phyloP scores from a whole-genome alignment of 805 yeast species.

The Pichia gijzeniarum region DNA sequence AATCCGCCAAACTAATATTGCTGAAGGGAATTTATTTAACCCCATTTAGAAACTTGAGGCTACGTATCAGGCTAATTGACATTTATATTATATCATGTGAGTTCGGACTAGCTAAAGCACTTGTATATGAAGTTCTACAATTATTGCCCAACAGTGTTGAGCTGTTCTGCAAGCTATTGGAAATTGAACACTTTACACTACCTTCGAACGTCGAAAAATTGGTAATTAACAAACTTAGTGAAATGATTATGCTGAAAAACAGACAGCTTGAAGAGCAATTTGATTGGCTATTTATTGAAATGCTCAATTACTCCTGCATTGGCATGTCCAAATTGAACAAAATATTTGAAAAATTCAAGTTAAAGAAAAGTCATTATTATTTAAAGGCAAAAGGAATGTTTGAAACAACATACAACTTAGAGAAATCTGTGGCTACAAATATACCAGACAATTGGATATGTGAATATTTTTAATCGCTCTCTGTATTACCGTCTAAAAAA shows the following conservation, averaged over 20 bases:
- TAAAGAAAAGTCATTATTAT: conserved; percentile 18
- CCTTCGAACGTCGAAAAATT: conserved; percentile 17
- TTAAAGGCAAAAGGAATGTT: conserved; percentile 24
- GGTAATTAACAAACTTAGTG: conserved; percentile 6
- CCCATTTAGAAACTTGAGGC: conserved; percentile 24
- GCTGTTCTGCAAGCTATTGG: conserved; percentile 36
- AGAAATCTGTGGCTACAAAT: conserved; percentile 1
- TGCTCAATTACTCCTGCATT: conserved; percentile 26
- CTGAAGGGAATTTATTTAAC: conserved; percentile 30
- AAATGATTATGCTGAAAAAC: conserved; percentile 1
- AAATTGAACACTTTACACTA: conserved; percentile 31
- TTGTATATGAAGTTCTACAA: conserved; percentile 21
- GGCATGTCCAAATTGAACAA: conserved; percentile 15
- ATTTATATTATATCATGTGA: conserved; percentile 36
- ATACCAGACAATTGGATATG: conserved; percentile 6
- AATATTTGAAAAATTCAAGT: conserved; percentile 23
- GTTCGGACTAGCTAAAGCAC: conserved; percentile 33
- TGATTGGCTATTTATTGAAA: conserved; percentile 32
- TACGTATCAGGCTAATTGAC: conserved; percentile 39
- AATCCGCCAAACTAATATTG: conserved; percentile 35
- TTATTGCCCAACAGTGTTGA: conserved; percentile 32
- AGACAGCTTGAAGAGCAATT: conserved; percentile 24
- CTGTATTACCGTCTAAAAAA: not conserved
- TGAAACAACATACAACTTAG: conserved; percentile 12
- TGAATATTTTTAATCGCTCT: conserved; percentile 12